Evolutionary conservation across 2,329 filamentous ascomycete genomes (phyloP).

Genomic region (Erysiphe pulchra): DNA sequence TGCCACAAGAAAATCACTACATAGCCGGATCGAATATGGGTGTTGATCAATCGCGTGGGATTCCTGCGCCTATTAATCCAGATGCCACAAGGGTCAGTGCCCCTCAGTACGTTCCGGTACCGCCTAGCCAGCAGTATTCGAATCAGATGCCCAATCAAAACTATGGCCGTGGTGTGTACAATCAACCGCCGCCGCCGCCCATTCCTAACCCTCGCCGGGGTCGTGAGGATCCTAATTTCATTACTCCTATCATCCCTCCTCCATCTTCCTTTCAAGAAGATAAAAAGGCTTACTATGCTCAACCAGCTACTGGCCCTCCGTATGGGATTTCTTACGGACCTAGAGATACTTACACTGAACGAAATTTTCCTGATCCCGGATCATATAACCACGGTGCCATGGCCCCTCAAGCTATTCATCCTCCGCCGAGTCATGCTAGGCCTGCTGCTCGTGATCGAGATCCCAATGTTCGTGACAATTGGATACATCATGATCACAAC

Average conservation of each 20-base stretch:
- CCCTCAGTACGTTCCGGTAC: conserved; percentile 7
- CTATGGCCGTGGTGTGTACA: conserved; percentile 35
- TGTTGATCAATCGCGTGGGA: conserved; percentile 2
- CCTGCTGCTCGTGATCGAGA: conserved; percentile 8
- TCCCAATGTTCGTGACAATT: conserved; percentile 7
- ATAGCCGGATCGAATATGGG: conserved; percentile 9
- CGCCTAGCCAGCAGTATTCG: conserved; percentile 15
- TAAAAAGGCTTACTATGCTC: neutral
- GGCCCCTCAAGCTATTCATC: conserved; percentile 6
- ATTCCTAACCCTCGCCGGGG: conserved; percentile 3
- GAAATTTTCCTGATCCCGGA: conserved; percentile 6
- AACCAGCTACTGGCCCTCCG: conserved; percentile 3
- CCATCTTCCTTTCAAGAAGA: neutral
- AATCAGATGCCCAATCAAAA: conserved; percentile 24
- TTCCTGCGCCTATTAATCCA: conserved; percentile 3
- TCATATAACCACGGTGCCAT: conserved; percentile 7
- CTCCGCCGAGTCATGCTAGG: conserved; percentile 7
- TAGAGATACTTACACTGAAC: conserved; percentile 5
- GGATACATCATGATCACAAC: conserved; percentile 4
- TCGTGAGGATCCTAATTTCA: conserved; percentile 12
- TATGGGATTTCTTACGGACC: conserved; percentile 7
- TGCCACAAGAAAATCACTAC: conserved; percentile 9
- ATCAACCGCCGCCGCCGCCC: conserved; percentile 7
- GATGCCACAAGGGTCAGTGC: conserved; percentile 4
- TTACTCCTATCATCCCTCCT: conserved; percentile 4